Evolutionary conservation across 495 filamentous ascomycete species (phyloP), one percentile per base, ranked within the genome.

Genomic region (Tuber melanosporum): DNA sequence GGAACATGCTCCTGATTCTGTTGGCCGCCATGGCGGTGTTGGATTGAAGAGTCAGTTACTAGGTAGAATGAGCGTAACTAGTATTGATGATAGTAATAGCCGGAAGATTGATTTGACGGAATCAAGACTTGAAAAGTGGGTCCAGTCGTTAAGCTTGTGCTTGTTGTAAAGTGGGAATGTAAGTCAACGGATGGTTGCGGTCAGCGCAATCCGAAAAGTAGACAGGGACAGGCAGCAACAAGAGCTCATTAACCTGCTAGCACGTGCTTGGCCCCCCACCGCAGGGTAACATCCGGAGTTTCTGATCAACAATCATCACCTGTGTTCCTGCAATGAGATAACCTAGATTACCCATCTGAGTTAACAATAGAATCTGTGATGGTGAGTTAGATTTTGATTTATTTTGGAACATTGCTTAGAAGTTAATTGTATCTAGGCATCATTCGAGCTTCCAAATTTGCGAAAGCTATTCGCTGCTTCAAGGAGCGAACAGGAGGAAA

Each of bases 381-480:
- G 71, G 71, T 72, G 71, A 72, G 71, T 46, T 32, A 14, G 14
- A n/a, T 26, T 7, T 20, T 6, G 19, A 32, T 72, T 75, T 44
- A 3, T 73, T n/a, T 42, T 7, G 39, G 45, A n/a, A 14, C 42
- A 32, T n/a, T 1, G 36, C 36, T 75, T 2, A 17, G n/a, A 73
- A n/a, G 42, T 71, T 26, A 77, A 44, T 57, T 75, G 52, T 73
- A 43, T 36, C 15, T 42, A 83, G 80, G 83, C 82, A 26, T 82
- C 83, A 42, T 82, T 83, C 39, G 81, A 83, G 85, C 91, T 99
- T 72, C 95, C 95, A 66, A 99, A 99, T 84, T 89, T 99, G 52
- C 91, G 95, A 70, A 94, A 95, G 42, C 91, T 99, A 73, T 98
- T 99, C 85, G 96, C 98, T 73, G 94, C 97, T 85, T 94, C 96